Evolutionary conservation across 805 yeast species (phyloP), one percentile per base, ranked within the genome.

Genomic region (Nakazawaea populi): DNA sequence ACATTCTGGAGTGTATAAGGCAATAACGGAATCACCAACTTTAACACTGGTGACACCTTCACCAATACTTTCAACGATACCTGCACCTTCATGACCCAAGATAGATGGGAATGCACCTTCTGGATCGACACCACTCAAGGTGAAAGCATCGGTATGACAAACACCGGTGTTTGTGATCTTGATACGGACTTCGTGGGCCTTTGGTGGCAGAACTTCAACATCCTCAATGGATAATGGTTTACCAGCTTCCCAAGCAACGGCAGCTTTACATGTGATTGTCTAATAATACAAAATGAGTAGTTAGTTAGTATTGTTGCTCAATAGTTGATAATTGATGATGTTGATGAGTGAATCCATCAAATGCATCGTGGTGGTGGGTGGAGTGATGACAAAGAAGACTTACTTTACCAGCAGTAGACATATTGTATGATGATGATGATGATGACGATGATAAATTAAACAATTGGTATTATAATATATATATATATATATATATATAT

Each of bases 11-110:
- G 98, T 94, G 80, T 94, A 95, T 43, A 94, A 75, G 24, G 95
- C 91, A 61, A 95, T 80, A 55, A 94, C 99, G 58, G 85, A 85
- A 71, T 94, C 99, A 59, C 99, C 99, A 38, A 76, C 84, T 73
- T 89, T 87, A 60, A 92, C 97, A 62, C 71, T 80, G 54, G 90
- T 83, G 54, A 94, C 99, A 57, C 88, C 97, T 65, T 87, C 96
- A 63, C 99, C 99, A 42, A 94, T 79, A 48, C 89, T 80, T 75
- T 92, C 99, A 43, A 94, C 98, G 55, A 89, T 75, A 64, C 99
- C 99, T 39, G 97, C 96, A 71, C 97, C 97, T 71, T 94, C 99
- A 71, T 94, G 99, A 55, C 99, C 99, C 62, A 95, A 77, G 54
- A 94, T 73, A 18, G 83, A 85, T 14, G 98, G 98, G 80, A 90